Base-by-base conservation (phyloP, 2,329 filamentous ascomycete species). In the Tolypocladium ovalisporum region DNA sequence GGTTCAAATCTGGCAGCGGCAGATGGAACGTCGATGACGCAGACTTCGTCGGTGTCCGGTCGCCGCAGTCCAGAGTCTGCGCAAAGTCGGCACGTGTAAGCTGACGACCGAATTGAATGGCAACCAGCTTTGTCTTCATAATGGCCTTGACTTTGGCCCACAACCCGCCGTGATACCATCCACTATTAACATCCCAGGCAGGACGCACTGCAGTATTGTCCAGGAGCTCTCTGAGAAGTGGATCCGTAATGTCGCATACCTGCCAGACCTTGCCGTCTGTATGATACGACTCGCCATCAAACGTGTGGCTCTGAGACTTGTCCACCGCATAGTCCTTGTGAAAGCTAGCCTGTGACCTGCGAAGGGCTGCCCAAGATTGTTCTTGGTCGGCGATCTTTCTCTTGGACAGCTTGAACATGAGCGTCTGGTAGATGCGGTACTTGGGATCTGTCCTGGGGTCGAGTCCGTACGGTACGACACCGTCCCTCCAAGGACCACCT, bases 251-350 rank as follows among this genome's bases (percentile, higher is more conserved):
- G 70, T 99, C 94, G 73, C 91, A 96, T 32, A 95, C 82, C 76
- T 97, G 94, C 88, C 91, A 99, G 54, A 94, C 86, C 66, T 94
- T 94, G 42, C 91, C 91, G 66, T 96, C 91, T 1, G 83, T 81
- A 19, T 84, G 83, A 56, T 93, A 83, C 2, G 80, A 81, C 59
- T 84, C 78, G 52, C 93, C 93, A 60, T 95, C 90, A 71, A 97
- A 97, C 1, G 93, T 76, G 70, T 97, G 92, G 56, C 79, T 86
- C 35, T 75, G 69, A 24, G 70, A 71, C 37, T 74, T 68, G 29
- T 74, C 72, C 51, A 74, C 73, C 12, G 70, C 62, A 37, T 72
- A 69, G 57, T 69, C 71, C 24, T 71, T 75, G 8, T 73, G 66
- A 34, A 75, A 72, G 17, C 70, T 71, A 59, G 73, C 66, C 42